Evolutionary conservation across 2,329 filamentous ascomycete species (phyloP).

Genomic region (Chaetomium olivaceum): DNA sequence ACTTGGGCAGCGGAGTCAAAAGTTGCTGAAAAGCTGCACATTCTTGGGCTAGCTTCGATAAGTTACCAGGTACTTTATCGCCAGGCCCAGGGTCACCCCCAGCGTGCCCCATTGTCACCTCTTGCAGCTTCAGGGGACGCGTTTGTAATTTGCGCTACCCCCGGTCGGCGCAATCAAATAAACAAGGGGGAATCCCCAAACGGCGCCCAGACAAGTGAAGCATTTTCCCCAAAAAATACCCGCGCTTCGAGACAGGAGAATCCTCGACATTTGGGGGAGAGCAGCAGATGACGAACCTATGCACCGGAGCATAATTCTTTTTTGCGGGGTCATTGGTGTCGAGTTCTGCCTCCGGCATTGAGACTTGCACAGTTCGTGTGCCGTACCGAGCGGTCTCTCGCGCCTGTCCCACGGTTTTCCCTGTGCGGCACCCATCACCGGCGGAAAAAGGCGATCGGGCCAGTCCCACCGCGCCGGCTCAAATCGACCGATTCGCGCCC

Average conservation of each 20-base stretch:
- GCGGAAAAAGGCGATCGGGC: slow-evolving; percentile 15
- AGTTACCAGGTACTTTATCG: slow-evolving; percentile 12
- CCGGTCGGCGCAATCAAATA: slow-evolving; percentile 40
- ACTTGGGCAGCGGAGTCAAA: not conserved
- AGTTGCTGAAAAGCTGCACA: not conserved
- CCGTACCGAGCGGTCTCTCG: slow-evolving; percentile 2
- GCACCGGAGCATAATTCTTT: slow-evolving; percentile 32
- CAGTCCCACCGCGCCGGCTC: slow-evolving; percentile 19
- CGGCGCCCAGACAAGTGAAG: slow-evolving; percentile 21
- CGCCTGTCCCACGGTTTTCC: slow-evolving; percentile 18
- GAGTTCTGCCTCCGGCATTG: slow-evolving; percentile 25
- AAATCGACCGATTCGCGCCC: slow-evolving; percentile 10
- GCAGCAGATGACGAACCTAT: slow-evolving; percentile 30
- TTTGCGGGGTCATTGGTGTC: slow-evolving; percentile 25
- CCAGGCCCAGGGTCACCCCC: slow-evolving; percentile 19
- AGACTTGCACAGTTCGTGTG: slow-evolving; percentile 25
- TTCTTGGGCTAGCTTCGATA: slow-evolving; percentile 3
- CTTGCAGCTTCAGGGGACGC: slow-evolving; percentile 33
- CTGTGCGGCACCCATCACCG: slow-evolving; percentile 15
- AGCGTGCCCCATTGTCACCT: slow-evolving; percentile 16
- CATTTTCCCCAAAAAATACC: slow-evolving; percentile 31
- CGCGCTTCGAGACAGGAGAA: slow-evolving; percentile 25
- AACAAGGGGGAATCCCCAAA: slow-evolving; percentile 35
- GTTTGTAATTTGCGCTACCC: slow-evolving; percentile 43
- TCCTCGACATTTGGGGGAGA: slow-evolving; percentile 21